Evolutionary conservation across 1,284 basidiomycete species (phyloP), one percentile per base, ranked within the genome.

Genomic region (Heterobasidion annosum): DNA sequence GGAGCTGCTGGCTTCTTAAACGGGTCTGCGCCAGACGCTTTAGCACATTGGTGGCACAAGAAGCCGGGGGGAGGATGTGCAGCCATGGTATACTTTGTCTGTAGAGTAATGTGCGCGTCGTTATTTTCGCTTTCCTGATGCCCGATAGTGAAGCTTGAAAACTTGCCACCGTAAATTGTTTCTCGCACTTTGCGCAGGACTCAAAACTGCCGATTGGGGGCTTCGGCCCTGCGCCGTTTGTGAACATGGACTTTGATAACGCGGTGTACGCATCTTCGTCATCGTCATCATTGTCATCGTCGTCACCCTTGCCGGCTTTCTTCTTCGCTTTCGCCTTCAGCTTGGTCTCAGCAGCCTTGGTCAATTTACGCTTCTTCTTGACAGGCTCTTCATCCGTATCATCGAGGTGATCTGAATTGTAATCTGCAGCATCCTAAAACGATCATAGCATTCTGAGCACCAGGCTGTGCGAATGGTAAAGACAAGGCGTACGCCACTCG

Each of bases 121-220:
- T 57, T 8, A 58, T 44, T 18, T 48, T 25, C 3, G 25, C 25
- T 25, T 25, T 25, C 25, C 25, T 5, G 25, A 25, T 5, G 25
- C 25, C 25, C 25, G 37, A 40, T 12, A 6, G 4, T 10, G n/a
- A 40, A 10, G 7, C 12, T 60, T 33, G 34, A 34, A 44, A 15
- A 75, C 91, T 57, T 71, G 97, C 91, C 62, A 96, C 88, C 16
- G 93, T 94, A 67, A 98, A 98, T 62, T 85, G 81, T 56, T 87
- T 86, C 52, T 78, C 76, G 68, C 96, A 99, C 57, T 81, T 80
- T 1, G 83, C 88, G 63, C 96, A 99, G 15, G 78, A 74, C 62
- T 87, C 85, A 56, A 95, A 90, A 62, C 83, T 85, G 0, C 94
- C 96, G 1, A 88, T 77, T 1, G 83, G 74, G 2, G 88, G 89